These are phyloP conservation scores for Leishmania braziliensis DNA, from an alignment of 208 protist species.

Conservation along the genomic window DNA sequence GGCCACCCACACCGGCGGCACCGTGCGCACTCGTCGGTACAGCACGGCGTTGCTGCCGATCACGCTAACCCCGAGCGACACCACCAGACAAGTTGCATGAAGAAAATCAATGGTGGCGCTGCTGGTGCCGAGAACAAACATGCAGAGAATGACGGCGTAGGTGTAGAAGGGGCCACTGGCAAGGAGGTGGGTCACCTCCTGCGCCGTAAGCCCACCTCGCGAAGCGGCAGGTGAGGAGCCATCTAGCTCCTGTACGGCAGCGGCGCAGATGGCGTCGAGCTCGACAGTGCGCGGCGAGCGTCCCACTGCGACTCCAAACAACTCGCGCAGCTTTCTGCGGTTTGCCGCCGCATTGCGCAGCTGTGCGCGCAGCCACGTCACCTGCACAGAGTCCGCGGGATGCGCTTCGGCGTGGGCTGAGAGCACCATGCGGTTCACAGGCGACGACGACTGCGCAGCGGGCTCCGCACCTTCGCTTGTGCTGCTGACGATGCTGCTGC, in stretches of 20 bases:
- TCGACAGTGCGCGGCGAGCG: slow-evolving; percentile 23
- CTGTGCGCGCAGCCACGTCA: slow-evolving; percentile 14
- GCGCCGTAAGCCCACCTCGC: slow-evolving; percentile 5
- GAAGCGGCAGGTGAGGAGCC: not conserved
- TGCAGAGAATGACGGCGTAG: slow-evolving; percentile 24
- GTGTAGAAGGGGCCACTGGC: slow-evolving; percentile 19
- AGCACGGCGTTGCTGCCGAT: slow-evolving; percentile 31
- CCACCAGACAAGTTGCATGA: slow-evolving; percentile 20
- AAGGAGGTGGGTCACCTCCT: slow-evolving; percentile 18
- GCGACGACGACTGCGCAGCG: not conserved
- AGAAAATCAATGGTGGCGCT: slow-evolving; percentile 15
- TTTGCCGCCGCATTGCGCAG: slow-evolving; percentile 13
- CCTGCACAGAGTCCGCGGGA: not conserved
- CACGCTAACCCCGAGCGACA: slow-evolving; percentile 27
- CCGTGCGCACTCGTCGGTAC: slow-evolving; percentile 20
- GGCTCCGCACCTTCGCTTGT: not conserved
- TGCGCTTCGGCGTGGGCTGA: not conserved
- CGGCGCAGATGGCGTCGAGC: slow-evolving; percentile 5
- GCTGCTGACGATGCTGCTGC: not conserved
- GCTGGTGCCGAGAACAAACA: slow-evolving; percentile 33
- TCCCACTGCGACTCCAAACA: slow-evolving; percentile 25
- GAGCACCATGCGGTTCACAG: not conserved
- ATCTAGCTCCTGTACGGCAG: not conserved
- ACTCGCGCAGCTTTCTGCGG: not conserved
- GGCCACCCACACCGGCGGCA: slow-evolving; percentile 29